Evolutionary conservation across 78 protist genomes (phyloP).

Genomic region (Creolimax fragrantissima): DNA sequence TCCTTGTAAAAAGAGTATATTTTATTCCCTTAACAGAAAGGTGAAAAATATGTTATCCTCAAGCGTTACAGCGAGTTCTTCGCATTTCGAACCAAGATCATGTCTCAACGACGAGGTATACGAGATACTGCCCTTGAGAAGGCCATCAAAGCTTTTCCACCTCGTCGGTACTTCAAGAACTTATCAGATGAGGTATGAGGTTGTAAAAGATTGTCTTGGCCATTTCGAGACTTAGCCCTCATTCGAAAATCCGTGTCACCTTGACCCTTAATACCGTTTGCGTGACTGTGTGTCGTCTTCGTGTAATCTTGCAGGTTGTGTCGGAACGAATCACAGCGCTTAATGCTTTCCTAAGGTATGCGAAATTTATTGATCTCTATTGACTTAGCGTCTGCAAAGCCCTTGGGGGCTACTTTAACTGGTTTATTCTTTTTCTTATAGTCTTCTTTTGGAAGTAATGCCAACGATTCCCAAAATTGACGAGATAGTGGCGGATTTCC

Average conservation of each 20-base stretch:
- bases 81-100: background rate
- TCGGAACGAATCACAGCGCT: background rate
- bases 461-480: background rate
- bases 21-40: too few relatives aligned
- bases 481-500: background rate
- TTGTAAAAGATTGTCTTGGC: too few relatives aligned
- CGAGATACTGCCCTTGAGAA: background rate
- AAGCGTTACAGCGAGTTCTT: background rate
- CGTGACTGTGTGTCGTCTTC: too few relatives aligned
- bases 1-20: too few relatives aligned
- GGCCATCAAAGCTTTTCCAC: background rate
- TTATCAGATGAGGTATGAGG: background rate
- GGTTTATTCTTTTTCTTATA: too few relatives aligned
- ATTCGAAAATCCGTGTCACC: too few relatives aligned
- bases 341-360: background rate
- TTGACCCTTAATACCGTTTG: too few relatives aligned
- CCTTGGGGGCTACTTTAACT: too few relatives aligned
- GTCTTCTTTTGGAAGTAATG: background rate
- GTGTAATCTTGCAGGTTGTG: background rate
- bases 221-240: too few relatives aligned
- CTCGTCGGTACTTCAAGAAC: background rate
- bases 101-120: too few relatives aligned
- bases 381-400: too few relatives aligned
- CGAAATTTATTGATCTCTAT: too few relatives aligned
- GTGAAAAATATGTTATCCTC: background rate